Evolutionary conservation across 2,329 filamentous ascomycete species (phyloP).

Genomic region (Tolypocladium amazonense): DNA sequence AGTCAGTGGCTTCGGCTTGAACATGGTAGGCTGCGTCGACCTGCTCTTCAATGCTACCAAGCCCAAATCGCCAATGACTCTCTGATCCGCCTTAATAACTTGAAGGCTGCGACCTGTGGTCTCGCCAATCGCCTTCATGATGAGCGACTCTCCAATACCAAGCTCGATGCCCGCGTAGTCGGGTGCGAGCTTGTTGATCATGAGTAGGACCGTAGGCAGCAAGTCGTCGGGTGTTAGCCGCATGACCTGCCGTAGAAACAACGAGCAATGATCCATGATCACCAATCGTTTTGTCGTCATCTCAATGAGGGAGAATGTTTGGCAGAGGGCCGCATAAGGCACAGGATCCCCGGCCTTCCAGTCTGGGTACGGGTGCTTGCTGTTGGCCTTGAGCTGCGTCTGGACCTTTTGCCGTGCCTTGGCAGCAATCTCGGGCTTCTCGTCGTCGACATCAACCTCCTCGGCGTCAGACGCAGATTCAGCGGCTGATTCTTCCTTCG

Average conservation of each 20-base stretch:
- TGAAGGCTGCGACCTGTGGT: slow-evolving; percentile 78
- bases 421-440: slow-evolving; percentile 60
- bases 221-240: slow-evolving; percentile 81
- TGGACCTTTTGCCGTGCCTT: slow-evolving; percentile 77
- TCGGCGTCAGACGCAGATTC: slow-evolving; percentile 29
- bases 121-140: slow-evolving; percentile 98
- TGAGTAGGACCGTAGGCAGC: slow-evolving; percentile 78
- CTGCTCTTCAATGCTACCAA: slow-evolving; percentile 92
- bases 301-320: slow-evolving; percentile 88
- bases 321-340: slow-evolving; percentile 88
- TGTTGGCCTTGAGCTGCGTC: slow-evolving; percentile 55
- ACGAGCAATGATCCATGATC: slow-evolving; percentile 79
- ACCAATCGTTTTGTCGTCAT: slow-evolving; percentile 85
- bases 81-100: slow-evolving; percentile 91
- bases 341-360: slow-evolving; percentile 85
- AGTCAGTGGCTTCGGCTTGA: slow-evolving; percentile 88
- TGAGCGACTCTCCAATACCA: slow-evolving; percentile 95
- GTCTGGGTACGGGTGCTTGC: slow-evolving; percentile 82
- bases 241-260: slow-evolving; percentile 90
- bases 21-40: slow-evolving; percentile 94
- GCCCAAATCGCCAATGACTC: slow-evolving; percentile 91
- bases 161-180: slow-evolving; percentile 95
- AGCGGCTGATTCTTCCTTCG: slow-evolving; percentile 13
- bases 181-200: slow-evolving; percentile 96
- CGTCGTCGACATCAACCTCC: slow-evolving; percentile 41